Base-by-base conservation (phyloP, 495 filamentous ascomycete species). In the Penicillium canescens region DNA sequence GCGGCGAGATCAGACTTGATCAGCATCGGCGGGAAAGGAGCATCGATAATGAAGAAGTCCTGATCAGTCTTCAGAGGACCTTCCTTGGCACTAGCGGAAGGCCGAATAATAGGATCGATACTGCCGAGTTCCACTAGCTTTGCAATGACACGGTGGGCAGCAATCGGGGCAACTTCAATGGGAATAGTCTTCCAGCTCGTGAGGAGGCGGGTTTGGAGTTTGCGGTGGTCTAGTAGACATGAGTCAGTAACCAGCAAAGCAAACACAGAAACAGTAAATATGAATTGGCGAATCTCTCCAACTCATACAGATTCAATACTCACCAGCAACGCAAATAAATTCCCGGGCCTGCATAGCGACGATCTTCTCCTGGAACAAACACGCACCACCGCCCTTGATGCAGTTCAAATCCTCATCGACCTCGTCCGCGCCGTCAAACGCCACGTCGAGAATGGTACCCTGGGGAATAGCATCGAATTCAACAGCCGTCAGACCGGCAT, bases 351-450 rank as follows among this genome's bases (percentile, higher is more conserved):
- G 81, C 31, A 88, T 82, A 3, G 92, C 92, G 12, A 98, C 93
- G 20, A 98, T 77, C 76, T 98, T 98, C 78, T 98, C 94, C 73
- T 98, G 95, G 79, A 96, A 97, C 53, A 97, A 73, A 71, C 95
- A 98, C 24, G 92, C 94, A 40, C 94, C 94, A 13, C 94, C 94
- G 41, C 94, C 94, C 76, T 98, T 98, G 73, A 98, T 96, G 65
- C 91, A 90, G 72, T 98, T 98, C 46, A 98, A 71, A 36, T 92
- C 89, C 20, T 90, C 89, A 69, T 98, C 94, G 24, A 98, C 91
- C 76, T 98, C 94, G 68, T 98, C 94, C 20, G 94, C 95, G 35
- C 94, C 93, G 71, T 97, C 93, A 61, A 98, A 98, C 28, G 86
- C 86, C 26, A 98, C 86, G 63, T 96, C 92, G 46, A 94, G 77